Evolutionary conservation across 2,329 filamentous ascomycete species (phyloP), one percentile per base, ranked within the genome.

Genomic region (Aureobasidium zeae): DNA sequence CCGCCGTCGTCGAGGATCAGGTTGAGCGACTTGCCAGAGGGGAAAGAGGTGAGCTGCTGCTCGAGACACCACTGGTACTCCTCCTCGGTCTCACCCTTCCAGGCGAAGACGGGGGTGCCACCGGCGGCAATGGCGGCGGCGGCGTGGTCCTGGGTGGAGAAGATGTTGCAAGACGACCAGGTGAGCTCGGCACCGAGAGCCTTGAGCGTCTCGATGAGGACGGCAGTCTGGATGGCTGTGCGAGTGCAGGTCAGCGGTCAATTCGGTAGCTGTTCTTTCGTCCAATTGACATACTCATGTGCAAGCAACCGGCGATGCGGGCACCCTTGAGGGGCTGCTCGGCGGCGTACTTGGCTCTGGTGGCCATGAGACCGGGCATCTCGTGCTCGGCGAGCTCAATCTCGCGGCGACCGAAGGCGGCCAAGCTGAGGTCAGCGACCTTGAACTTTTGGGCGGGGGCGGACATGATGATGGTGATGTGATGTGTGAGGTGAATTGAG

Each of bases 31-130:
- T 94, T 81, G 77, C 79, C 83, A 62, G 94, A 87, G 74, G 94
- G 94, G 84, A 98, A 98, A 66, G 91, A 83, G 53, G 76, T 68
- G 61, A 98, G 83, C 76, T 96, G 91, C 79, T 98, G 91, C 77
- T 96, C 89, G 63, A 96, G 75, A 72, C 91, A 98, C 91, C 91
- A 96, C 70, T 94, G 79, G 80, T 96, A 98, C 76, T 96, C 91
- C 74, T 96, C 91, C 73, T 98, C 91, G 58, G 89, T 94, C 85
- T 98, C 91, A 63, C 88, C 79, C 70, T 83, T 83, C 79, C 79
- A 83, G 58, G 79, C 79, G 62, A 83, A 83, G 59, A 98, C 89
- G 60, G 89, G 88, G 54, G 93, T 83, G 67, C 89, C 91, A 44
- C 80, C 74, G 46, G 89, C 91, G 57, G 91, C 91, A 71, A 98